A percentile compares a stretch with the other conserved stretches of the same genome.
Conservation (phyloP, 495 filamentous ascomycete species). For the Opeltia flavorubescens region DNA sequence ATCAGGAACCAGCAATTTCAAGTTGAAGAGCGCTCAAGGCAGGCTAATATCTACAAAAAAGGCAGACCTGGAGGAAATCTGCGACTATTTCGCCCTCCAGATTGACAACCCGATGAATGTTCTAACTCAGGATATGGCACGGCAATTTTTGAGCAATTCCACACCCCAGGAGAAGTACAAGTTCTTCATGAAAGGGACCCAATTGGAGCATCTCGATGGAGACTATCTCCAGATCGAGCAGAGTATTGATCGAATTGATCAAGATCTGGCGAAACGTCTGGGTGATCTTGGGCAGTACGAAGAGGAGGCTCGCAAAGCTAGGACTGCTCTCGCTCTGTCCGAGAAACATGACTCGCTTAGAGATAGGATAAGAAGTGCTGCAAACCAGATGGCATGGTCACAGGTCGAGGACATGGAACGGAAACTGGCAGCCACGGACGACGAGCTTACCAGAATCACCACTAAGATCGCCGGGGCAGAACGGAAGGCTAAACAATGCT, state of each 20-base stretch:
- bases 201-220: constrained; percentile 79
- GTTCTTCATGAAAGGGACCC: constrained; percentile 91
- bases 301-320: constrained; percentile 30
- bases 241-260: constrained; percentile 52
- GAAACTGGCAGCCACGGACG: constrained; percentile 22
- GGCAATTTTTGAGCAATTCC: constrained; percentile 81
- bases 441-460: constrained; percentile 25
- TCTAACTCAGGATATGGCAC: constrained; percentile 90
- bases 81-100: constrained; percentile 83
- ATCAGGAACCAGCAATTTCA: constrained; percentile 68
- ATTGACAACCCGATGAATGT: constrained; percentile 97
- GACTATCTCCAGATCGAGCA: constrained; percentile 75
- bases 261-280: constrained; percentile 33
- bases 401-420: constrained; percentile 49
- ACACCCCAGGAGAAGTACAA: constrained; percentile 78
- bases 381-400: constrained; percentile 54
- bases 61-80: constrained; percentile 79
- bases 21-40: constrained; percentile 60
- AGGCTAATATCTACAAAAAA: constrained; percentile 71
- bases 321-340: constrained; percentile 39
- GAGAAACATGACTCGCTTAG: constrained; percentile 44
- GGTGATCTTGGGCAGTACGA: constrained; percentile 36
- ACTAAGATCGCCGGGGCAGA: constrained; percentile 28
- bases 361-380: constrained; percentile 33
- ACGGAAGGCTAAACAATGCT: constrained; percentile 24